phyloP scores from a whole-genome alignment of 768 basidiomycete species.

The Sporobolomyces pararoseus region DNA sequence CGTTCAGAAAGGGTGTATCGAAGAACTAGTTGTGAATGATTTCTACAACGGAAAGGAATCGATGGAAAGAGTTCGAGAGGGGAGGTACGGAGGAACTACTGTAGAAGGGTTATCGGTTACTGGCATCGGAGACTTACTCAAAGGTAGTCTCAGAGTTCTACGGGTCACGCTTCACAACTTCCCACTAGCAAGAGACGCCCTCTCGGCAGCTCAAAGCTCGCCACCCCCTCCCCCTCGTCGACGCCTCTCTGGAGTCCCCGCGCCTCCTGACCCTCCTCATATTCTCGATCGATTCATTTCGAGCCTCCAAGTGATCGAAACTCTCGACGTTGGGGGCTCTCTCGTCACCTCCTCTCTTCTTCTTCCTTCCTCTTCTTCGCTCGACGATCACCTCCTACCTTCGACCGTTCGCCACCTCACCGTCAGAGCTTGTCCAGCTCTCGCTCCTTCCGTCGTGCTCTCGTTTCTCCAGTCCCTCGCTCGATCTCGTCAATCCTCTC shows the following conservation, averaged over 20 bases:
- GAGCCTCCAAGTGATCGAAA: background rate
- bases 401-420: background rate
- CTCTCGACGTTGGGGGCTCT: constrained; percentile 26
- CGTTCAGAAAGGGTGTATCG: background rate
- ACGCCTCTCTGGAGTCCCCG: background rate
- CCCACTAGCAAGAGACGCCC: background rate
- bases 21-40: constrained; percentile 7
- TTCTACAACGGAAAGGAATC: background rate
- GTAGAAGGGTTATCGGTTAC: constrained; percentile 2
- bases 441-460: background rate
- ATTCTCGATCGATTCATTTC: constrained; percentile 26
- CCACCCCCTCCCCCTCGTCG: background rate
- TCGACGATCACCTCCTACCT: background rate
- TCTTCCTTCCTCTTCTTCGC: background rate
- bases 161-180: constrained; percentile 24
- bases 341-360: constrained; percentile 26
- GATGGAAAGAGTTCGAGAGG: background rate
- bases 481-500: background rate
- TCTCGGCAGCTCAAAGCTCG: background rate
- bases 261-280: background rate
- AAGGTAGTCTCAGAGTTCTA: background rate
- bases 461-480: background rate
- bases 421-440: background rate
- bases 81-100: background rate
- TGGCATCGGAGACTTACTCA: background rate